A percentile compares a stretch with the other conserved stretches of the same genome.
These are phyloP conservation scores for Alternaria rosae DNA, from an alignment of 2,329 filamentous ascomycete species.

Conservation along the genomic window DNA sequence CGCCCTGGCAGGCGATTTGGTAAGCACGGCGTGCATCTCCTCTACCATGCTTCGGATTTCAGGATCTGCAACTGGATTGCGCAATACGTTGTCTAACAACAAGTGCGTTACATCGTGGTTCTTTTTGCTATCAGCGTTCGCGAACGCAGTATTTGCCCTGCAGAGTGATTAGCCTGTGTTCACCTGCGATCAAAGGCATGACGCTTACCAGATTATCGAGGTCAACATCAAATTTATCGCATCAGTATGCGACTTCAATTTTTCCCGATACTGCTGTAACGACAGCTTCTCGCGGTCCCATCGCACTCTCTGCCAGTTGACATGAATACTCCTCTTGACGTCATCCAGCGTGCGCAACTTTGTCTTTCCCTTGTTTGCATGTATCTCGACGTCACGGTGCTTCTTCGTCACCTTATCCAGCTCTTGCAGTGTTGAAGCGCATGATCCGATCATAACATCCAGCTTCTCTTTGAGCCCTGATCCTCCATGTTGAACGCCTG, in stretches of 20 bases:
- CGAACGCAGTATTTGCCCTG: neutral
- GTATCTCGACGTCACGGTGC: neutral
- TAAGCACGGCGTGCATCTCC: neutral
- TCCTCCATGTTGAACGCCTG: neutral
- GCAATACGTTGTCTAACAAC: neutral
- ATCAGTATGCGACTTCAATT: neutral
- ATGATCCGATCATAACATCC: neutral
- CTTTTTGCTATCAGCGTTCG: neutral
- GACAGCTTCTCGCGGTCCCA: slow-evolving; percentile 2
- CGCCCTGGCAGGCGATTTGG: neutral
- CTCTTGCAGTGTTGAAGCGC: neutral
- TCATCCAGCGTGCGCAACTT: neutral
- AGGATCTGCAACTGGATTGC: neutral
- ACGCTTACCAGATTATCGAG: neutral
- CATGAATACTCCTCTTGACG: neutral
- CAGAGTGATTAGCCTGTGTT: neutral
- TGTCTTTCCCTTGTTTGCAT: neutral
- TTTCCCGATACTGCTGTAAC: neutral
- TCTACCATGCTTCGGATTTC: neutral
- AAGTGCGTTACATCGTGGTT: neutral
- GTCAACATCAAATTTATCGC: slow-evolving; percentile 1
- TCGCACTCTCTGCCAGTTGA: slow-evolving; percentile 2
- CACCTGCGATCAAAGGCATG: neutral
- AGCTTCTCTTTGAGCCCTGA: neutral
- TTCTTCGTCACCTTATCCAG: neutral